Base-by-base conservation (phyloP, 148 eudicot species). In the Polygonum maritimum region DNA sequence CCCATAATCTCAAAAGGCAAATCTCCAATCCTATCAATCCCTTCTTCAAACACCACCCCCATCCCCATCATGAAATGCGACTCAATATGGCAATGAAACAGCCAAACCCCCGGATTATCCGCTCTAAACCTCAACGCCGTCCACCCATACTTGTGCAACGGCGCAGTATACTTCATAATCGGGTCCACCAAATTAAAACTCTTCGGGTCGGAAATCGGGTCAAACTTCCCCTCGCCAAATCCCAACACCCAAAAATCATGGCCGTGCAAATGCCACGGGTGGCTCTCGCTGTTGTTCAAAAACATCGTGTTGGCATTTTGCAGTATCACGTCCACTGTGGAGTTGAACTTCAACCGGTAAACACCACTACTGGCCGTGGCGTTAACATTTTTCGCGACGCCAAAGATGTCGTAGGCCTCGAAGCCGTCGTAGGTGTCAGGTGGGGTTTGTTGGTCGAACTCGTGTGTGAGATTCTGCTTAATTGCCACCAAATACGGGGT, bases 241-340 rank as follows among this genome's bases (percentile, higher is more conserved):
- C 94, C 98, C 78, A 94, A 12, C 13, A 94, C 98, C 98, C 98
- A 91, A 63, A 94, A 94, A 38, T 91, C 94, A 69, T 94, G 98
- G 5, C 98, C 98, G 48, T 91, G 98, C 0, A 94, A 79, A 80
- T 91, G 98, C 98, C 98, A 94, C 14, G 98, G 98, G 81, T 94
- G 98, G 13, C 93, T 88, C 84, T 91, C 98, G 47, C 98, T 94
- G n/a, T 75, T 83, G 31, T 88, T 84, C 0, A 31, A 12, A 4
- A 12, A 78, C 90, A 91, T 79, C 0, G 94, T 76, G 76, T 94
- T 89, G 18, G 97, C 97, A 60, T 94, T 94, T 73, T 94, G 98
- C 35, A 94, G 80, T 8, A 94, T 76, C 1, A 94, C 77, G 51
- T 94, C 98, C 2, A 94, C 85, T 0, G 89, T 87, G 1, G 92